These are phyloP conservation scores for Aphelidium insulamus DNA, from an alignment of 371 early-diverging fungal genomes.

Conservation along the genomic window DNA sequence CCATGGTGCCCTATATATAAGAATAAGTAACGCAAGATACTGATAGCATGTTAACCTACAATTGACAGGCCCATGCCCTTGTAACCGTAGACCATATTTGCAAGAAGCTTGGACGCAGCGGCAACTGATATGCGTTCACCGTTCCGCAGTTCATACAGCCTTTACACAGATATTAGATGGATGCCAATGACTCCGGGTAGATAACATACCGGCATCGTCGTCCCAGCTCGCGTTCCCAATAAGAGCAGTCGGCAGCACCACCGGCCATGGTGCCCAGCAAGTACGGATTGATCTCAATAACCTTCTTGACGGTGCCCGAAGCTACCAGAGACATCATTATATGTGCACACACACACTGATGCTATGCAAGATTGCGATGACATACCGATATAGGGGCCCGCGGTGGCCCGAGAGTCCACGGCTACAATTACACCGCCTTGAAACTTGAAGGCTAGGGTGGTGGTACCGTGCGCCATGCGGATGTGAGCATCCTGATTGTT, in stretches of 20 bases:
- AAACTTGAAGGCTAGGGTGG: slow-evolving; percentile 97
- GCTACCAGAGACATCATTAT: slow-evolving; percentile 25
- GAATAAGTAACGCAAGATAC: background rate
- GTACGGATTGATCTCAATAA: slow-evolving; percentile 98
- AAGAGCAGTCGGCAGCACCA: slow-evolving; percentile 99
- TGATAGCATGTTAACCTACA: slow-evolving; percentile 14
- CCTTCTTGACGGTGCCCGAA: slow-evolving; percentile 96
- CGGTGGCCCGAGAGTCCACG: slow-evolving; percentile 97
- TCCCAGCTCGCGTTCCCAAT: slow-evolving; percentile 98
- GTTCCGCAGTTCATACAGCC: slow-evolving; percentile 87
- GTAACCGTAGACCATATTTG: slow-evolving; percentile 91
- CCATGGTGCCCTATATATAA: slow-evolving; percentile 78
- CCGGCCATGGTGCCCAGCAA: slow-evolving; percentile 99
- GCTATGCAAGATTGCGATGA: background rate
- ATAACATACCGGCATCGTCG: slow-evolving; percentile 60
- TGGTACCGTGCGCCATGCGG: slow-evolving; percentile 94
- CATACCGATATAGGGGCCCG: slow-evolving; percentile 90
- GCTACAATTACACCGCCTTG: slow-evolving; percentile 94
- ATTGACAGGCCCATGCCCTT: slow-evolving; percentile 98
- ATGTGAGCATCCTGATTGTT: slow-evolving; percentile 28
- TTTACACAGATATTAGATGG: slow-evolving; percentile 6
- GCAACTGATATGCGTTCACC: slow-evolving; percentile 96
- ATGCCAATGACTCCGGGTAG: background rate
- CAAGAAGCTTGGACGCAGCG: slow-evolving; percentile 93
- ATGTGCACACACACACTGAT: background rate